Evolutionary conservation across 2,329 filamentous ascomycete genomes (phyloP).

Genomic region (Diaporthe batatas): DNA sequence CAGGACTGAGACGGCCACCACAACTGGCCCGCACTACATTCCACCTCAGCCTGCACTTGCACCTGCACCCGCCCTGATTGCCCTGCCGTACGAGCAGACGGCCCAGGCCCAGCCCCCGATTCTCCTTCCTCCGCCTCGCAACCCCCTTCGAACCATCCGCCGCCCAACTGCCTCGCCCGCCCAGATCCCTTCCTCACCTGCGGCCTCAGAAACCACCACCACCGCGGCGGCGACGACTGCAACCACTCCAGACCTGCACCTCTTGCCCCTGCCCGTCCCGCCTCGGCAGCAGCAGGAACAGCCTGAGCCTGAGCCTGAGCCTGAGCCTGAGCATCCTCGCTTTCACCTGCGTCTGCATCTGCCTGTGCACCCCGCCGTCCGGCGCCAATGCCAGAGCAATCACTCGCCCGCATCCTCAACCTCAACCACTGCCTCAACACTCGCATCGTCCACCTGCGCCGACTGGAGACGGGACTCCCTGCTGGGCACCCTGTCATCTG

Average conservation of each 20-base stretch:
- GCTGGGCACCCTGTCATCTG: conserved; percentile 59
- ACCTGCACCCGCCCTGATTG: conserved; percentile 59
- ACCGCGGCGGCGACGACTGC: conserved; percentile 47
- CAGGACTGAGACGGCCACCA: conserved; percentile 24
- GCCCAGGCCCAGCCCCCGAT: conserved; percentile 70
- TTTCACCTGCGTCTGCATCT: conserved; percentile 11
- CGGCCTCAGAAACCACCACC: conserved; percentile 34
- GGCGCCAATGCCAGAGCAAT: conserved; percentile 57
- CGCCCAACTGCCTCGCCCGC: conserved; percentile 44
- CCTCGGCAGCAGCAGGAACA: conserved; percentile 51
- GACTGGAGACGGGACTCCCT: conserved; percentile 69
- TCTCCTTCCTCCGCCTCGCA: conserved; percentile 61
- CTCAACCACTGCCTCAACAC: conserved; percentile 46
- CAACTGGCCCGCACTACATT: conserved; percentile 23
- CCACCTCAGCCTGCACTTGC: conserved; percentile 13
- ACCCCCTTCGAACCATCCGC: conserved; percentile 52
- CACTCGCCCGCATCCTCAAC: conserved; percentile 42
- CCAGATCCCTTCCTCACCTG: conserved; percentile 41
- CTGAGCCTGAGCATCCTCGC: neutral
- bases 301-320: neutral
- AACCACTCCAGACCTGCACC: conserved; percentile 43
- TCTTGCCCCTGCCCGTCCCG: conserved; percentile 55
- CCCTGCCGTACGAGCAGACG: conserved; percentile 73
- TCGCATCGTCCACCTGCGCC: conserved; percentile 51
- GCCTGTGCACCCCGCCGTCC: conserved; percentile 42